Evolutionary conservation across 495 filamentous ascomycete genomes (phyloP), one percentile per base, ranked within the genome.

Genomic region (Podospora sp.): DNA sequence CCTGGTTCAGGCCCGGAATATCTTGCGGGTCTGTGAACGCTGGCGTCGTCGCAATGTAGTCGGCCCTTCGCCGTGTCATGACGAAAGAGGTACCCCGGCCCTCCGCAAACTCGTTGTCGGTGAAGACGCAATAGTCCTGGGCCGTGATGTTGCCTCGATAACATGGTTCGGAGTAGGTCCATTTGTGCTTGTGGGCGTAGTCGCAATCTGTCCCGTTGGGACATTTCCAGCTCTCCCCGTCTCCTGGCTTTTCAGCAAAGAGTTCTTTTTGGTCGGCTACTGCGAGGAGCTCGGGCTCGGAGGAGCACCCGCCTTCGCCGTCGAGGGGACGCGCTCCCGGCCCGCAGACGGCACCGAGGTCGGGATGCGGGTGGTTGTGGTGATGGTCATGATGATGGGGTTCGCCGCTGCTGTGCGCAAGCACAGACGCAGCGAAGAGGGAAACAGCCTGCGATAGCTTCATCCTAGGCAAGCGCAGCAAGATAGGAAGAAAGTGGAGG

Each of bases 51-150:
- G 72, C 66, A 12, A 79, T 35, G 57, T 69, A 66, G 53, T 12
- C 64, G 11, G 75, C 75, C 51, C 75, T 68, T 9, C 29, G 55
- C 0, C 68, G 49, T 0, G 75, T 72, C 22, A 71, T 78, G 22
- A 79, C 55, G 51, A 78, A 67, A 14, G 77, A 76, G 40, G 76
- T 73, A 25, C 77, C 77, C 7, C 77, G 55, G 20, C 68, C 71
- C 1, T 62, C 63, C 16, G 76, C 76, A 50, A 77, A 79, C 40
- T 27, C 62, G 11, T 33, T 46, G 65, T 75, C 72, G 27, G 73
- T 73, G 66, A 75, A 79, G 67, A 73, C 75, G 60, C 77, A 79
- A 49, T 73, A 69, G 1, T 67, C 29, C 2, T 51, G 11, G 11
- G 66, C 59, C 2, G 72, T 65, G 1, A 60, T 66, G 36, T 25